Percentiles rank a stretch among this genome's conserved stretches.
Evolutionary conservation across 225 moss, liverwort and hornwort species (phyloP).

Genomic region (Antitrichia curtipendula): DNA sequence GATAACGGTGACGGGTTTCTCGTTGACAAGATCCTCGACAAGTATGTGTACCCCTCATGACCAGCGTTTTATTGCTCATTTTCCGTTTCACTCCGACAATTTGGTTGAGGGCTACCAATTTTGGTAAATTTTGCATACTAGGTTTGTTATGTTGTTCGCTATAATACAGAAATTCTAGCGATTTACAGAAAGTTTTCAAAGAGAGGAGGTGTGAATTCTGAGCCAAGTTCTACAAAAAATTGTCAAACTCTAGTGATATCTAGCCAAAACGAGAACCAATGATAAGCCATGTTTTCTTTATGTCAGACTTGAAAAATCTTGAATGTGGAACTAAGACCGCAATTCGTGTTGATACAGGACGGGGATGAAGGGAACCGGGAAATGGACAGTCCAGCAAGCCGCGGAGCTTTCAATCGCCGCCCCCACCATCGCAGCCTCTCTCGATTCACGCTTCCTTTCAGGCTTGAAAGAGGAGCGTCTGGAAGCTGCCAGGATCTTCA

Average conservation of each 20-base stretch:
- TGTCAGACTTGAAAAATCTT: not conserved
- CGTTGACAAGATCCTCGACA: conserved; percentile 84
- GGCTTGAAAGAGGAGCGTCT: conserved; percentile 82
- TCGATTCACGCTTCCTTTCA: conserved; percentile 76
- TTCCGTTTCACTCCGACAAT: not conserved
- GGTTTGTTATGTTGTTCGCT: not conserved
- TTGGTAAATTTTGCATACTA: not conserved
- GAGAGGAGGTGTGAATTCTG: too few species aligned
- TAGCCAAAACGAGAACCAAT: not conserved
- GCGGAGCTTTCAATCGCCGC: conserved; percentile 86
- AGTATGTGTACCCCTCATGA: not conserved
- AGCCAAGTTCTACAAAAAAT: too few species aligned
- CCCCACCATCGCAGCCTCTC: conserved; percentile 76
- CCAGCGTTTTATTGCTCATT: not conserved
- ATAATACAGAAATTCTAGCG: not conserved
- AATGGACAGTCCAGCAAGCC: conserved; percentile 87
- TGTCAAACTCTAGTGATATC: not conserved
- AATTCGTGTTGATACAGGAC: conserved; percentile 3
- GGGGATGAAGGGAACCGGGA: conserved; percentile 91
- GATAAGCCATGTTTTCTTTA: not conserved
- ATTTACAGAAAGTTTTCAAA: not conserved
- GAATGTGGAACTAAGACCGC: not conserved
- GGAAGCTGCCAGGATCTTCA: conserved; percentile 67
- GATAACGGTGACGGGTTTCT: conserved; percentile 63
- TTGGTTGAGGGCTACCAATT: not conserved